Percentiles rank a stretch among this genome's conserved stretches.
These are phyloP conservation scores for Debaryomyces robertsiae DNA, from an alignment of 1,139 yeast genomes.

Conservation along the genomic window DNA sequence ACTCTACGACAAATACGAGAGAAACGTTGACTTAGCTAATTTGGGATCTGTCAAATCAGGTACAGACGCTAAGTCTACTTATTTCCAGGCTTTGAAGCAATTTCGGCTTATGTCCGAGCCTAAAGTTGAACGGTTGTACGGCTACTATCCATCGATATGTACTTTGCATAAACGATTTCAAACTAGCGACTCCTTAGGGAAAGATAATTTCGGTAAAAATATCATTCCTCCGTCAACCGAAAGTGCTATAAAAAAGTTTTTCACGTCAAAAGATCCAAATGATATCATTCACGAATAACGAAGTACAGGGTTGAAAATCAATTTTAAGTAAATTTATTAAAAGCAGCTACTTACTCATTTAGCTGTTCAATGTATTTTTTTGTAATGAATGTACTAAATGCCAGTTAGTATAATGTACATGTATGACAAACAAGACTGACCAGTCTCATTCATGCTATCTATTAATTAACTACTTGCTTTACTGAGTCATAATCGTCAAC, in stretches of 20 bases:
- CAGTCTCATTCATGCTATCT: constrained; percentile 1
- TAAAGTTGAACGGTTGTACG: constrained; percentile 37
- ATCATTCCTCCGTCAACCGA: constrained; percentile 42
- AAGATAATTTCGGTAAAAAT: constrained; percentile 28
- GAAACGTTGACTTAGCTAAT: constrained; percentile 56
- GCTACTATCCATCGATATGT: constrained; percentile 41
- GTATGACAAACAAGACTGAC: constrained; percentile 2
- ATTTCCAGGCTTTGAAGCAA: constrained; percentile 52
- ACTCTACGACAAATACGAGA: constrained; percentile 55
- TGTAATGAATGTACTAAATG: constrained; percentile 37
- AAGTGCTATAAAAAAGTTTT: constrained; percentile 45
- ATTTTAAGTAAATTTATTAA: no score
- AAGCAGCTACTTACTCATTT: constrained; percentile 1
- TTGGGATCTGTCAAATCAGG: constrained; percentile 60
- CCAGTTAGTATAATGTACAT: constrained; percentile 8
- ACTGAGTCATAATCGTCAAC: constrained; percentile 54
- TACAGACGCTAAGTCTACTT: constrained; percentile 45
- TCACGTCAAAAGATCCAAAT: constrained; percentile 53
- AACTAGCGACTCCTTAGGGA: constrained; percentile 31
- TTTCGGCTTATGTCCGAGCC: constrained; percentile 58
- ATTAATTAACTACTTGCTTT: constrained; percentile 32
- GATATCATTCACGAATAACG: constrained; percentile 30
- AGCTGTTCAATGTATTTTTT: constrained; percentile 28
- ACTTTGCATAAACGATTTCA: constrained; percentile 35
- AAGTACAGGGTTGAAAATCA: not conserved